These are phyloP conservation scores for Akanthomyces uredinophilus DNA, from an alignment of 2,329 filamentous ascomycete species.

Conservation along the genomic window DNA sequence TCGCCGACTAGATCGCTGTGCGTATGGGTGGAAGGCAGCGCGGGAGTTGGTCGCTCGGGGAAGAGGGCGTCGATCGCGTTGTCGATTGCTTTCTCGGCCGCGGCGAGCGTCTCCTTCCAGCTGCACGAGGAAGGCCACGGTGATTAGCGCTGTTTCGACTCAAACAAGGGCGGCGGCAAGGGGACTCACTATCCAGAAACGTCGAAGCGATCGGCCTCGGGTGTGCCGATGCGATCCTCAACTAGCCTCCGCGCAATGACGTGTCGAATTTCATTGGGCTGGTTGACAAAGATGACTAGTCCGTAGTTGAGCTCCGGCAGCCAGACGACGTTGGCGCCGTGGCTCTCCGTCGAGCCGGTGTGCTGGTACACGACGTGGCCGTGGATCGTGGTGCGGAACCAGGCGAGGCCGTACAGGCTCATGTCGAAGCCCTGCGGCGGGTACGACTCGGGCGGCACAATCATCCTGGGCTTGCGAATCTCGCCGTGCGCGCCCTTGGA, in stretches of 20 bases:
- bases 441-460: constrained; percentile 25
- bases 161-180: neutral
- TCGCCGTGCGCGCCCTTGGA: constrained; percentile 23
- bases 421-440: constrained; percentile 8
- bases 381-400: constrained; percentile 23
- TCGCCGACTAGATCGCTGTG: constrained; percentile 33
- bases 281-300: constrained; percentile 35
- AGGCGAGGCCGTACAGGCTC: constrained; percentile 26
- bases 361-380: constrained; percentile 27
- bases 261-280: constrained; percentile 30
- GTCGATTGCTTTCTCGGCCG: constrained; percentile 20
- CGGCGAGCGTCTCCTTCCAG: constrained; percentile 1
- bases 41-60: constrained; percentile 31
- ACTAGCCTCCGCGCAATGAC: constrained; percentile 26
- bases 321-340: constrained; percentile 27
- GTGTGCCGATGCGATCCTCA: constrained; percentile 25
- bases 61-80: constrained; percentile 32
- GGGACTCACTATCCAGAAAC: constrained; percentile 19
- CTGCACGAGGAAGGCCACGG: neutral
- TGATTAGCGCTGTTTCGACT: neutral
- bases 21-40: constrained; percentile 31
- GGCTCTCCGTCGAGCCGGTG: constrained; percentile 24
- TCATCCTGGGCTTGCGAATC: constrained; percentile 25
- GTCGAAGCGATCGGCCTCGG: constrained; percentile 19
- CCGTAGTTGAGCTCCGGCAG: constrained; percentile 29